Percentiles rank a stretch among this genome's conserved stretches.
Evolutionary conservation across 345 rosid genomes (phyloP).

Genomic region (Zanthoxylum bungeanum): DNA sequence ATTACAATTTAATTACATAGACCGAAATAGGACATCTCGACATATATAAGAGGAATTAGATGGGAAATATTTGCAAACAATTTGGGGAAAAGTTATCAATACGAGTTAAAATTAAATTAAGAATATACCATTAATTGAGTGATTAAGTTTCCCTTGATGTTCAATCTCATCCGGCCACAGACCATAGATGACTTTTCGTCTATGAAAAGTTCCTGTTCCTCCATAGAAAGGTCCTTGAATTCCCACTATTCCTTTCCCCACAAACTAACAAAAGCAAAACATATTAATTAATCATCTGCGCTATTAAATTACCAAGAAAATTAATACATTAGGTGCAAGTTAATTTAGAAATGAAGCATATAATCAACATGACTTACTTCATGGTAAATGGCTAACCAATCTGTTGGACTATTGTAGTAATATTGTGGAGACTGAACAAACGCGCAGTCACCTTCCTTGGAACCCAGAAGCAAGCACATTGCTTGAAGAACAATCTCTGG

Average conservation of each 20-base stretch:
- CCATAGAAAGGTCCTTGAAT: conserved; percentile 49
- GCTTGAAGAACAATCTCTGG: conserved; percentile 47
- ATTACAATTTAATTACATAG: too few relatives aligned
- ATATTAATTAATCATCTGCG: not conserved
- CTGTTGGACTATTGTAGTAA: conserved; percentile 36
- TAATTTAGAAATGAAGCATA: too few relatives aligned
- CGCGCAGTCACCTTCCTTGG: conserved; percentile 25
- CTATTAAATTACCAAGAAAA: too few relatives aligned
- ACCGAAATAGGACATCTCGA: too few relatives aligned
- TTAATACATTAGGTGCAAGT: not conserved
- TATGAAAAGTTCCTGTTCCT: conserved; percentile 64
- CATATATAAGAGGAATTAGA: too few relatives aligned
- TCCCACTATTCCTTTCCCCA: conserved; percentile 44
- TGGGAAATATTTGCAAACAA: too few relatives aligned
- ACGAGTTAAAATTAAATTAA: not conserved
- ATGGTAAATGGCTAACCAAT: conserved; percentile 17
- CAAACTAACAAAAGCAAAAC: conserved; percentile 12
- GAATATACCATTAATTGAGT: conserved; percentile 14
- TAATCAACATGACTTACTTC: conserved; percentile 27
- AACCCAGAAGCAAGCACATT: conserved; percentile 41
- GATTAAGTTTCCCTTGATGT: conserved; percentile 11
- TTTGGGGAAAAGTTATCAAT: not conserved
- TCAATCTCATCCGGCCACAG: conserved; percentile 27
- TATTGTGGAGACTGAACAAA: conserved; percentile 56
- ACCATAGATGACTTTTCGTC: conserved; percentile 62